Conservation (phyloP, 192 early-diverging fungal genomes). For the Phlyctochytrium planicorne region DNA sequence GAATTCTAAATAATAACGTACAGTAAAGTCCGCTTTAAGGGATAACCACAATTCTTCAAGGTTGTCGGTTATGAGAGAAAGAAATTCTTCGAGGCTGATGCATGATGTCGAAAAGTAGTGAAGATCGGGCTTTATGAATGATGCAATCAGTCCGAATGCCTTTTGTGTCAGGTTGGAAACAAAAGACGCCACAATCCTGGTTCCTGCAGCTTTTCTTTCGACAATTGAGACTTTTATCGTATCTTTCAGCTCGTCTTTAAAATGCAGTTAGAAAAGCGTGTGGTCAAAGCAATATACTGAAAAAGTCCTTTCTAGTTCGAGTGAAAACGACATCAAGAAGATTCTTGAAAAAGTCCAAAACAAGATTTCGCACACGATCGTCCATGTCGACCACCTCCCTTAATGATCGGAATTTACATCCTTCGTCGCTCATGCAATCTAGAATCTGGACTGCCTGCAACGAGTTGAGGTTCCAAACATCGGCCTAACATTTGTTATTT, state of each 20-base stretch:
- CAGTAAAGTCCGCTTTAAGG: not conserved
- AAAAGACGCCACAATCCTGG: not conserved
- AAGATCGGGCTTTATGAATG: constrained; percentile 11
- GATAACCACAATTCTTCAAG: not conserved
- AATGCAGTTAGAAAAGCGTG: not conserved
- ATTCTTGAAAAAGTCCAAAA: constrained; percentile 29
- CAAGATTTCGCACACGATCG: constrained; percentile 25
- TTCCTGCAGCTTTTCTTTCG: not conserved
- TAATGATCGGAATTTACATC: constrained; percentile 17
- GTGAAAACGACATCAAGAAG: constrained; percentile 36
- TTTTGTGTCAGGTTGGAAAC: constrained; percentile 10
- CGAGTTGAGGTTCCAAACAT: constrained; percentile 33
- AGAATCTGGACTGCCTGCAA: constrained; percentile 37
- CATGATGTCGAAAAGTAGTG: not conserved
- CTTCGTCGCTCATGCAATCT: constrained; percentile 29
- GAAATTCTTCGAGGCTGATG: not conserved
- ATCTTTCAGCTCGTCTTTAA: not conserved
- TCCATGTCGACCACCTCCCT: constrained; percentile 20
- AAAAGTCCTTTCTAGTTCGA: constrained; percentile 37
- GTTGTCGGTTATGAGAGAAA: not conserved
- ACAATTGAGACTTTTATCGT: not conserved
- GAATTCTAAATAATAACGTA: not conserved
- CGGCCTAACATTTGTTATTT: constrained; percentile 29
- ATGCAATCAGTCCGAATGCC: constrained; percentile 5
- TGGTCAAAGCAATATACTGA: constrained; percentile 9